Conservation (phyloP, 192 early-diverging fungal species). For the Funneliformis geosporum region DNA sequence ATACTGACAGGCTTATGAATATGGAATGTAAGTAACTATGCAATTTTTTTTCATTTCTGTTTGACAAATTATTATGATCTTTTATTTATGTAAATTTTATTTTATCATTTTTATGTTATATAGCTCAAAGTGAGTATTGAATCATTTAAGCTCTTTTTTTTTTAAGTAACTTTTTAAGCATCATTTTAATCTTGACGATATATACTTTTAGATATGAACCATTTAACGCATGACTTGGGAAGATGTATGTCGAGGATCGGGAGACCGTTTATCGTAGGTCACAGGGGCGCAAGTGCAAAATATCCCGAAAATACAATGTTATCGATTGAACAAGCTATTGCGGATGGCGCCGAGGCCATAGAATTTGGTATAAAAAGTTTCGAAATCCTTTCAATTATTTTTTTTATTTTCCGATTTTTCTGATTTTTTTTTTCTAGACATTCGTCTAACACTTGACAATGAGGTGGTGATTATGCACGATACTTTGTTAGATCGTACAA, state of each 20-base stretch:
- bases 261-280: constrained; percentile 20
- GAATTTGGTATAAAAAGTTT: constrained; percentile 43
- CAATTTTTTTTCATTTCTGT: background rate
- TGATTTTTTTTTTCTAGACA: constrained; percentile 37
- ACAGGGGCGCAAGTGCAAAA: constrained; percentile 51
- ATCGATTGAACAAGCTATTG: constrained; percentile 52
- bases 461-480: constrained; percentile 61
- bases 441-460: constrained; percentile 54
- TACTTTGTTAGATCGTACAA: constrained; percentile 50
- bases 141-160: too few relatives aligned
- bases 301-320: constrained; percentile 61
- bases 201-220: too few relatives aligned
- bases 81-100: too few relatives aligned
- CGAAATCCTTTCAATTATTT: background rate
- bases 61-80: background rate
- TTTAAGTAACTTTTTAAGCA: too few relatives aligned
- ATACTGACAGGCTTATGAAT: background rate
- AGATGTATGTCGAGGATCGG: background rate
- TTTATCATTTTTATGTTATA: background rate
- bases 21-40: background rate
- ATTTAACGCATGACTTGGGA: background rate
- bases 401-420: background rate
- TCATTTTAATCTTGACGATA: too few relatives aligned
- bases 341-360: constrained; percentile 51
- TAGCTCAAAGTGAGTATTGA: background rate